Base-by-base conservation (phyloP, 805 yeast genomes). In the Ogataea siamensis region DNA sequence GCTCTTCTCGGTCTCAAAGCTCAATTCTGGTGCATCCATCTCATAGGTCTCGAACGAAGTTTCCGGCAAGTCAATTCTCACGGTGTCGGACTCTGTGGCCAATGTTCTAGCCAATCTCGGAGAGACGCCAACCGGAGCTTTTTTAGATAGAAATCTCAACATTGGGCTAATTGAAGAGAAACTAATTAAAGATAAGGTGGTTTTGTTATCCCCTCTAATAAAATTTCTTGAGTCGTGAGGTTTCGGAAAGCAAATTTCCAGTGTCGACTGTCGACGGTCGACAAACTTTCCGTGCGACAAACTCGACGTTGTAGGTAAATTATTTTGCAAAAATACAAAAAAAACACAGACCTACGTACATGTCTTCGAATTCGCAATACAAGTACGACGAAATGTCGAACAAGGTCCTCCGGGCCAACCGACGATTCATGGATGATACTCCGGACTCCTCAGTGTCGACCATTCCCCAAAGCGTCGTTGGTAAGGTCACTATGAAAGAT, bases 41-140 rank as follows among this genome's bases (percentile, higher is more conserved):
- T 82, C 71, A 73, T 88, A 93, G 38, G 87, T 83, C 66, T 86
- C 93, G 62, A 87, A 93, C 7, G 95, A 81, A 39, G 76, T 64
- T 37, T 80, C 88, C 46, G 95, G 94, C 47, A 91, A 74, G 12
- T 76, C 74, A 51, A 85, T 75, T 28, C 46, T 40, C 27, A 65
- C 64, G 25, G 53, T 48, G 32, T 59, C 62, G 17, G 52, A 24
- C 23, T 47, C 52, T 7, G 65, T 57, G 22, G 69, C 67, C 50
- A 62, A 40, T 7, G 60, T 34, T 53, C 64, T 56, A 25, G 49
- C 50, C 32, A 47, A 34, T 32, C 46, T 47, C 20, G 54, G 48
- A 27, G 41, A 39, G 27, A 31, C 39, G 28, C 34, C 24, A 17
- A 21, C 23, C 10, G 39, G 28, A 23, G 39, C 32, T 27, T 12